Base-by-base conservation (phyloP, 2,329 filamentous ascomycete genomes). In the Colletotrichum tabaci region DNA sequence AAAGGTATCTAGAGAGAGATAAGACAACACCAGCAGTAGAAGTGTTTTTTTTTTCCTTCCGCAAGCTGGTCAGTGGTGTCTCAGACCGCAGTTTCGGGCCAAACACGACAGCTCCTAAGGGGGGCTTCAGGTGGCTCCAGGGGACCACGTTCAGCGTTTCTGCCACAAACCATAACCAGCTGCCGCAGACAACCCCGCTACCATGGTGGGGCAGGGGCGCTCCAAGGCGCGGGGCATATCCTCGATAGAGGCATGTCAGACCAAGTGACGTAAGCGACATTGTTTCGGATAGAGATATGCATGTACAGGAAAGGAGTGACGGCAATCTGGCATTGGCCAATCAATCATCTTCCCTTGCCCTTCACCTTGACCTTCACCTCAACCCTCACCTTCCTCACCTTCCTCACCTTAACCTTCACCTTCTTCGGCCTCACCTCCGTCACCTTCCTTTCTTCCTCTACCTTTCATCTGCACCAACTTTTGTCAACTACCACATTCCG, bases 131-230 rank as follows among this genome's bases (percentile, higher is more conserved):
- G 35, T 38, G n/a, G 46, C 30, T 16, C 21, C n/a, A 62, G 46
- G 35, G 40, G 40, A 56, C 55, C 42, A 49, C 53, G 21, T 38
- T 16, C n/a, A 56, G 35, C n/a, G 35, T 21, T 38, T 72, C 65
- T 69, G 65, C 21, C 58, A 64, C 65, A 64, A 67, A 61, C 47
- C 26, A 35, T 60, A 63, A 61, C 47, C 26, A 35, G 58, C 42
- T 35, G n/a, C 9, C 15, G 9, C 9, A 38, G 9, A 38, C 42
- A 44, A 50, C 67, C 65, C 55, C 42, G 23, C 57, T 35, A 42
- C 63, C 63, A 18, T 63, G 58, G 65, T 69, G 69, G 69, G 69
- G 69, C 69, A 60, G 52, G 30, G 52, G 52, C 35, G 16, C 30
- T 12, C 30, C 42, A 7, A 18, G 42, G 26, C 65, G 69, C 58